Evolutionary conservation across 2,329 filamentous ascomycete genomes (phyloP).

Genomic region (Rutstroemia sp.): DNA sequence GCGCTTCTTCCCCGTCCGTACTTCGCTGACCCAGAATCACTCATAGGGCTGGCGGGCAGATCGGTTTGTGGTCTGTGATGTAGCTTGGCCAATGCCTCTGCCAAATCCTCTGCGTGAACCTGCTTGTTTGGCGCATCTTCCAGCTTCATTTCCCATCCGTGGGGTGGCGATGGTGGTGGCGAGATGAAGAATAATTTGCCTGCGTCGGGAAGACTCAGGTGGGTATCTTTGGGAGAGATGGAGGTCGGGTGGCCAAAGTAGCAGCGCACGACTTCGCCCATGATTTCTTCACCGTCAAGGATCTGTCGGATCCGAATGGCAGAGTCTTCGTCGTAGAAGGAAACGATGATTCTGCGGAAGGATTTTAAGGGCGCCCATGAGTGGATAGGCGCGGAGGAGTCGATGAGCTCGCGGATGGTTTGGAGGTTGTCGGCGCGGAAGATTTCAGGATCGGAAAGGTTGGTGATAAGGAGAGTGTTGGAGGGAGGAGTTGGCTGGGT

Average conservation of each 20-base stretch:
- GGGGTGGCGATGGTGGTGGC: constrained; percentile 59
- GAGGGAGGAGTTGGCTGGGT: constrained; percentile 66
- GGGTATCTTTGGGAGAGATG: constrained; percentile 46
- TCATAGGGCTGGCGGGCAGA: constrained; percentile 36
- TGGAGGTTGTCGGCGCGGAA: constrained; percentile 69
- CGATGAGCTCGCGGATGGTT: constrained; percentile 64
- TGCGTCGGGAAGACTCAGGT: constrained; percentile 59
- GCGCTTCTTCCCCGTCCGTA: constrained; percentile 41
- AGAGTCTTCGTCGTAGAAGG: constrained; percentile 63
- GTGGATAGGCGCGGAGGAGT: constrained; percentile 62
- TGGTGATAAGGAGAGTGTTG: constrained; percentile 81
- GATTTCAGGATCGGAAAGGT: constrained; percentile 64
- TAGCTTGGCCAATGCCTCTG: constrained; percentile 56
- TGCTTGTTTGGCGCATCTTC: constrained; percentile 65
- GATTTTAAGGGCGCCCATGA: constrained; percentile 76
- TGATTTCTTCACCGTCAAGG: constrained; percentile 67
- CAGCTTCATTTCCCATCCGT: constrained; percentile 60
- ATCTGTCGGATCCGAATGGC: constrained; percentile 64
- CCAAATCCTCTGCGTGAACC: constrained; percentile 62
- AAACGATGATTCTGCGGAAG: constrained; percentile 73
- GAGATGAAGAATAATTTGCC: constrained; percentile 69
- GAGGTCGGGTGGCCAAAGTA: constrained; percentile 60
- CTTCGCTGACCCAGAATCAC: constrained; percentile 25
- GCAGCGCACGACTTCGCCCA: constrained; percentile 61
- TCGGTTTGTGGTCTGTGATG: constrained; percentile 36